A percentile compares a stretch with the other conserved stretches of the same genome.
Evolutionary conservation across 1,284 basidiomycete genomes (phyloP).

Genomic region (Jaminaea rosea): DNA sequence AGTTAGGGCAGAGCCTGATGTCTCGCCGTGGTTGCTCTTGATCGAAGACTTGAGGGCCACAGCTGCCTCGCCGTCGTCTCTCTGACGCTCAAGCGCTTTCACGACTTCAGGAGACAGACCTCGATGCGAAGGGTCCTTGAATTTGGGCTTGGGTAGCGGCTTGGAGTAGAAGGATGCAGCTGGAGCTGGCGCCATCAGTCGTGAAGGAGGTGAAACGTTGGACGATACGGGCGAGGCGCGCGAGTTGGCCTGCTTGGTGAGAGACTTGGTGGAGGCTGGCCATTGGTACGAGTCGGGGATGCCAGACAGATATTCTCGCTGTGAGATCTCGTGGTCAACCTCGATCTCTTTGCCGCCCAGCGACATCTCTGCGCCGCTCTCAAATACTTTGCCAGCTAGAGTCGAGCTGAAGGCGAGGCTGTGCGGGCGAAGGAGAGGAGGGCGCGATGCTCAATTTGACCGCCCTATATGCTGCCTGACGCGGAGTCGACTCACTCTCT

Average conservation of each 20-base stretch:
- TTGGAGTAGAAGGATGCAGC: conserved; percentile 23
- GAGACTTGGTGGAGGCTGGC: conserved; percentile 14
- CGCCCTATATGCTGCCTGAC: background rate
- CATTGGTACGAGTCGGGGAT: conserved; percentile 7
- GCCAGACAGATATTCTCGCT: conserved; percentile 10
- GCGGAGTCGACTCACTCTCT: conserved; percentile 14
- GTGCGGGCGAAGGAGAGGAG: background rate
- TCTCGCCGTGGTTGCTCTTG: background rate
- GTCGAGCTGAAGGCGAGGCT: conserved; percentile 4
- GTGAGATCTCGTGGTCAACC: conserved; percentile 16
- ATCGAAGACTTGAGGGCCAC: too few relatives aligned
- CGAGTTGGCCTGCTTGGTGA: conserved; percentile 2
- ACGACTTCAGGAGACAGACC: background rate
- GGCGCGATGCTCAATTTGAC: too few relatives aligned
- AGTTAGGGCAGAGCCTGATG: background rate
- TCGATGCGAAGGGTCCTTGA: background rate
- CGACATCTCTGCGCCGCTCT: conserved; percentile 24
- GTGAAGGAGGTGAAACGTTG: background rate
- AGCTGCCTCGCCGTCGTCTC: too few relatives aligned
- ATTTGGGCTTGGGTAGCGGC: background rate
- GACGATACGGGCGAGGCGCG: background rate
- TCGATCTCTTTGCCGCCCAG: conserved; percentile 33
- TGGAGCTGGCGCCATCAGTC: conserved; percentile 13
- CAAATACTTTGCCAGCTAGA: conserved; percentile 15
- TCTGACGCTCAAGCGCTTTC: background rate